Conservation (phyloP, 352 stramenopile species). For the Pythium periplocum region DNA sequence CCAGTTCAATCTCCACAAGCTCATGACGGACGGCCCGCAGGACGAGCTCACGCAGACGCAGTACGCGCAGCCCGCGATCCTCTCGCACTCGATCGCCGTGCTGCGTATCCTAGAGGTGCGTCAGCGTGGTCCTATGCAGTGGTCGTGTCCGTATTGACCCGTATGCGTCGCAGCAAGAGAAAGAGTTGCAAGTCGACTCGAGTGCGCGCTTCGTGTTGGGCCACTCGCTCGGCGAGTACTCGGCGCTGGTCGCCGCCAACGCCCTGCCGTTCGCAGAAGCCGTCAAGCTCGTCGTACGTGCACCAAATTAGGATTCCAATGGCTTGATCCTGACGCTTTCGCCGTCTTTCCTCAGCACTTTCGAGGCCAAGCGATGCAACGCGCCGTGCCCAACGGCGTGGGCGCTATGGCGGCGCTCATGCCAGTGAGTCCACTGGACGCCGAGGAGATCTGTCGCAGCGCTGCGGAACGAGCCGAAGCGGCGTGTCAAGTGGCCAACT, state of each 20-base stretch:
- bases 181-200: constrained; percentile 27
- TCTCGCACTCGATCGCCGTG: constrained; percentile 72
- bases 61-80: constrained; percentile 73
- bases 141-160: too few relatives aligned
- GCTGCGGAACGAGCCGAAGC: constrained; percentile 24
- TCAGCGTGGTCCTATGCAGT: too few relatives aligned
- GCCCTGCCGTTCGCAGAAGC: constrained; percentile 63
- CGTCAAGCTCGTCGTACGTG: constrained; percentile 52
- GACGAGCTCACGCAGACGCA: constrained; percentile 65
- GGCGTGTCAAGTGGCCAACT: constrained; percentile 81
- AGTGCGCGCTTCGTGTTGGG: constrained; percentile 46
- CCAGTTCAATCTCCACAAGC: constrained; percentile 37
- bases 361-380: constrained; percentile 66
- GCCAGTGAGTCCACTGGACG: constrained; percentile 41
- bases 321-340: neutral
- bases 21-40: constrained; percentile 57
- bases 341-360: constrained; percentile 29
- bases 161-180: constrained; percentile 33
- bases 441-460: constrained; percentile 47
- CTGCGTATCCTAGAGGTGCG: constrained; percentile 41
- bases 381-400: constrained; percentile 38
- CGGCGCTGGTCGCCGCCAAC: constrained; percentile 67
- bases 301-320: neutral
- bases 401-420: constrained; percentile 80
- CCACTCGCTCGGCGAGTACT: constrained; percentile 86